Conservation (phyloP, 2,329 filamentous ascomycete species). For the Ceratocystis ficicola region DNA sequence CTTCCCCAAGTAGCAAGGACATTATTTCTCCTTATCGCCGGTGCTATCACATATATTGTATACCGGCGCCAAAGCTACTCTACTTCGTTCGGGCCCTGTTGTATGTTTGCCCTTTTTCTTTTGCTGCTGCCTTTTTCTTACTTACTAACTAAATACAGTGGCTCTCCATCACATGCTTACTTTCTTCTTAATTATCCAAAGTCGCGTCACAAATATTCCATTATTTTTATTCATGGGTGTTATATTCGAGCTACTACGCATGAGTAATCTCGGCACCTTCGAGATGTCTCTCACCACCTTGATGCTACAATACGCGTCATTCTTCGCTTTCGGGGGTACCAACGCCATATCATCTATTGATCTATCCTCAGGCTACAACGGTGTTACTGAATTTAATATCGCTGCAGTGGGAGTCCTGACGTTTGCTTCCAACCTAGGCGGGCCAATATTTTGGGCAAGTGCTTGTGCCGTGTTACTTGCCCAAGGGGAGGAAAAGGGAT, state of each 20-base stretch:
- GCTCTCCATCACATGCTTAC: conserved; percentile 58
- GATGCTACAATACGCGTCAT: conserved; percentile 67
- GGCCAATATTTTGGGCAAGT: conserved; percentile 73
- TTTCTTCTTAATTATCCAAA: conserved; percentile 76
- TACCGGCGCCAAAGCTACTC: conserved; percentile 31
- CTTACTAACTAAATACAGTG: conserved; percentile 25
- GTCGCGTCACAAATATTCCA: conserved; percentile 71
- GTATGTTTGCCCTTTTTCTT: conserved; percentile 22
- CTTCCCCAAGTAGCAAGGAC: conserved; percentile 39
- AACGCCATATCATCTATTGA: conserved; percentile 96
- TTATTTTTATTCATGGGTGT: conserved; percentile 65
- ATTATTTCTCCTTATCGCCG: conserved; percentile 38
- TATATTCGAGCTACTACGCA: conserved; percentile 40
- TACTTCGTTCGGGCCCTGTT: conserved; percentile 9
- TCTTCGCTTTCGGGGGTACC: conserved; percentile 81
- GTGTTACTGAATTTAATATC: conserved; percentile 68
- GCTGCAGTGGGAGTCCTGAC: conserved; percentile 70
- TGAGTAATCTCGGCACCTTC: conserved; percentile 37
- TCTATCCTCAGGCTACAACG: conserved; percentile 89
- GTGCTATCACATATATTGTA: conserved; percentile 32
- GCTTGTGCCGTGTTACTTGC: conserved; percentile 51
- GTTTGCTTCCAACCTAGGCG: conserved; percentile 84
- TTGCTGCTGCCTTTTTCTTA: conserved; percentile 15
- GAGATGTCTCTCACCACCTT: conserved; percentile 60
- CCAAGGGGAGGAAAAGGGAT: conserved; percentile 24